phyloP scores from a whole-genome alignment of 2,329 filamentous ascomycete genomes.

The Apiospora pterosperma region DNA sequence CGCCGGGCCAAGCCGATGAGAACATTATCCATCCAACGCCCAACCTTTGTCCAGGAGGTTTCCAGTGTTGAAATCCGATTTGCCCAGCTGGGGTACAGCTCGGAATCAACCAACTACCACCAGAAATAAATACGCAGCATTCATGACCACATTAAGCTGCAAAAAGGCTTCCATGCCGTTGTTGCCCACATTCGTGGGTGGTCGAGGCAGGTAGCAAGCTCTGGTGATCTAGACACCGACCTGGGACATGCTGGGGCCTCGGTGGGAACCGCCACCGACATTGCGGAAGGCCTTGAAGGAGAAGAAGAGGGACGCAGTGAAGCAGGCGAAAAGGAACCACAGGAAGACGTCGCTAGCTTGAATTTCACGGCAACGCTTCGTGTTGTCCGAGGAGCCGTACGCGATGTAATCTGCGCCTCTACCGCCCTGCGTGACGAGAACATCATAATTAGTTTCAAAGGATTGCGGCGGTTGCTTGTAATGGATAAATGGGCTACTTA shows the following conservation, averaged over 20 bases:
- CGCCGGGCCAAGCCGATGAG: not conserved
- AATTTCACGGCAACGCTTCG: conserved; percentile 69
- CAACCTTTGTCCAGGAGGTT: not conserved
- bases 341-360: conserved; percentile 74
- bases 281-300: conserved; percentile 51
- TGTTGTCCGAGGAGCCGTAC: conserved; percentile 55
- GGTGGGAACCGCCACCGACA: conserved; percentile 40
- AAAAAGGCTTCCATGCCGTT: not conserved
- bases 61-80: not conserved
- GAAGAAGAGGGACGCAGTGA: conserved; percentile 55
- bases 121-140: not conserved
- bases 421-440: conserved; percentile 30
- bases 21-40: not conserved
- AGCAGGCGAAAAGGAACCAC: conserved; percentile 72
- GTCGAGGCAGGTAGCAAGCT: not conserved
- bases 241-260: conserved; percentile 54
- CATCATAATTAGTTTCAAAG: conserved; percentile 4
- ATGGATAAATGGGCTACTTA: not conserved
- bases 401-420: conserved; percentile 53
- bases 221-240: conserved; percentile 23
- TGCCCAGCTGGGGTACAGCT: not conserved
- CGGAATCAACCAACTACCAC: not conserved
- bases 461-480: not conserved
- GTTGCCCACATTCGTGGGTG: not conserved
- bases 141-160: not conserved